A percentile compares a stretch with the other conserved stretches of the same genome.
Evolutionary conservation across 192 early-diverging fungal genomes (phyloP).

Genomic region (Gonapodya prolifera): DNA sequence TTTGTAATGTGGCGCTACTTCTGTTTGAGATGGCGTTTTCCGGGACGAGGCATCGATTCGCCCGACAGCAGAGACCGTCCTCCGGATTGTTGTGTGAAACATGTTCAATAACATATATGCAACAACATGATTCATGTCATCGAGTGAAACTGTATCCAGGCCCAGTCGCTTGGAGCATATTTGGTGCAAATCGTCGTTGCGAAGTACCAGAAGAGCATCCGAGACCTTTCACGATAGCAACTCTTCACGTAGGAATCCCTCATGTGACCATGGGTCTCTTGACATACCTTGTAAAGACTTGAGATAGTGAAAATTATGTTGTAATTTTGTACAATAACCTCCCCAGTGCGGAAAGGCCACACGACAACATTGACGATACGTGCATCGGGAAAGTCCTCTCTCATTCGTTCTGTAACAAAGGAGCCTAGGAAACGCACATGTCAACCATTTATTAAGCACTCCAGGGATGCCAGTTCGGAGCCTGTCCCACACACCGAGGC

Average conservation of each 20-base stretch:
- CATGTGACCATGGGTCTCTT: not conserved
- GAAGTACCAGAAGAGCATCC: not conserved
- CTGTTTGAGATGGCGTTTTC: too few relatives aligned
- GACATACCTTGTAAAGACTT: slow-evolving; percentile 2
- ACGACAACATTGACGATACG: slow-evolving; percentile 9
- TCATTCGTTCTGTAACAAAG: slow-evolving; percentile 8
- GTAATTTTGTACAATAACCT: slow-evolving; percentile 14
- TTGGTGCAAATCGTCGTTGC: slow-evolving; percentile 5
- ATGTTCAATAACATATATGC: not conserved
- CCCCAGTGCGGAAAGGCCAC: slow-evolving; percentile 10
- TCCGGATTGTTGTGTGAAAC: not conserved
- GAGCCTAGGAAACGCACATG: not conserved
- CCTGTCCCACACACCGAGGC: slow-evolving; percentile 2
- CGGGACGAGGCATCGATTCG: not conserved
- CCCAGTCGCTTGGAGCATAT: slow-evolving; percentile 3
- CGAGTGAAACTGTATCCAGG: not conserved
- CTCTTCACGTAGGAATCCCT: not conserved
- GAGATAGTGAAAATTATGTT: slow-evolving; percentile 10
- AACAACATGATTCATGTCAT: not conserved
- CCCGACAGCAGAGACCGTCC: not conserved
- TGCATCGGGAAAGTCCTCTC: slow-evolving; percentile 3
- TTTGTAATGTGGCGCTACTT: not conserved
- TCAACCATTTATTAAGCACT: not conserved
- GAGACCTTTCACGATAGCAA: not conserved
- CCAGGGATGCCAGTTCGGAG: not conserved